These are phyloP conservation scores for Perkinsus chesapeaki DNA, from an alignment of 169 alveolate species.

Conservation along the genomic window DNA sequence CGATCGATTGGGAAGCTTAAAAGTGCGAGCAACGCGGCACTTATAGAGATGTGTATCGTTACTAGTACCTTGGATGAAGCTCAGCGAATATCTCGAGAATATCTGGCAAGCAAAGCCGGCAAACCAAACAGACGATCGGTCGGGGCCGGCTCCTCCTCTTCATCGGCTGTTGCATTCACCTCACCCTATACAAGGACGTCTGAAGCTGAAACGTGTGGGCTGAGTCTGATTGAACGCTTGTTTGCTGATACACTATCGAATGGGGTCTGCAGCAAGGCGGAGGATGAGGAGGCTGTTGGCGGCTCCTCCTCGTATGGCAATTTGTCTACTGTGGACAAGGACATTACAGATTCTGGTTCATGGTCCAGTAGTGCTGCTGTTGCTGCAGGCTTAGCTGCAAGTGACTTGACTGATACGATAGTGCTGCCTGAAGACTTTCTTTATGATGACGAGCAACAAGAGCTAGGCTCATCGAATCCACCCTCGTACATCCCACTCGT, in stretches of 20 bases:
- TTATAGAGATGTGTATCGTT: not conserved
- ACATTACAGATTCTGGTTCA: not conserved
- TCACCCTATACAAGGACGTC: not conserved
- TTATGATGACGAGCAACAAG: not conserved
- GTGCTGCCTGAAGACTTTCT: not conserved
- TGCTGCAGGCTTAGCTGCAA: not conserved
- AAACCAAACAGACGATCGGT: too few species aligned
- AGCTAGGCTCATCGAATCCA: not conserved
- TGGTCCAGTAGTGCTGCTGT: not conserved
- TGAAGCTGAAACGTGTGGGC: not conserved
- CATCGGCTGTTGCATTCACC: not conserved
- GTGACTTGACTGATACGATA: not conserved
- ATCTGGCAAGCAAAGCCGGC: not conserved
- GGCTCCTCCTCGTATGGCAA: not conserved
- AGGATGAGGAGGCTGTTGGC: not conserved
- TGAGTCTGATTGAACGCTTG: not conserved
- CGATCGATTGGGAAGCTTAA: not conserved
- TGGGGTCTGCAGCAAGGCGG: not conserved
- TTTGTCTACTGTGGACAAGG: not conserved
- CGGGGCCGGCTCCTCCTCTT: not conserved
- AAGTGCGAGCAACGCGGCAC: not conserved
- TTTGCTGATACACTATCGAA: not conserved
- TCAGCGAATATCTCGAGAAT: not conserved
- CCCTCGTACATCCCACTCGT: not conserved
- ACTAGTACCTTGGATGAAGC: not conserved